These are phyloP conservation scores for Umbelopsis ramanniana DNA, from an alignment of 192 early-diverging fungal species.

Conservation along the genomic window DNA sequence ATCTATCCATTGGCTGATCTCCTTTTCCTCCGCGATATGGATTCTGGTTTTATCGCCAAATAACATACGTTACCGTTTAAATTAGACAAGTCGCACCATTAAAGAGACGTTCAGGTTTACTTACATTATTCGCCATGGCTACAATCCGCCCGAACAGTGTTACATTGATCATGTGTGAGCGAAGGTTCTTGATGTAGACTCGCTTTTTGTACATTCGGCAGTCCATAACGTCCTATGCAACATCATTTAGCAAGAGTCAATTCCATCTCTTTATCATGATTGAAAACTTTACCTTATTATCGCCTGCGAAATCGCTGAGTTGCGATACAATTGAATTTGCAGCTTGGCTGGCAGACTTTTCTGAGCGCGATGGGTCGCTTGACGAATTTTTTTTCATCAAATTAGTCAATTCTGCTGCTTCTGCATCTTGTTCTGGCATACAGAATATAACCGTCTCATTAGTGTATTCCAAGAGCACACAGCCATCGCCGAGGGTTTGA, in stretches of 20 bases:
- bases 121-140: constrained; percentile 32
- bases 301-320: constrained; percentile 8
- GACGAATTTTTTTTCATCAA: not conserved
- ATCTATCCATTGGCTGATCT: constrained; percentile 27
- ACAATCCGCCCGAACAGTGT: constrained; percentile 31
- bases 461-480: constrained; percentile 23
- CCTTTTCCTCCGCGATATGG: constrained; percentile 10
- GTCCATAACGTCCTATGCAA: constrained; percentile 29
- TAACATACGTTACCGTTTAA: not conserved
- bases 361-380: not conserved
- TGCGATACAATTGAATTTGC: not conserved
- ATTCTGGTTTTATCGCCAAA: constrained; percentile 7
- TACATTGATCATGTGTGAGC: constrained; percentile 26
- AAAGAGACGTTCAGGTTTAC: not conserved
- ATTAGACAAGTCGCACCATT: not conserved
- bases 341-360: not conserved
- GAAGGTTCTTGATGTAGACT: constrained; percentile 18
- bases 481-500: not conserved
- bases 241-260: not conserved
- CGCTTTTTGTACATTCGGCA: constrained; percentile 18
- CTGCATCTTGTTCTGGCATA: constrained; percentile 34
- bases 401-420: constrained; percentile 10
- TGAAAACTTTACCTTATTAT: constrained; percentile 24
- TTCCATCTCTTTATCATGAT: not conserved
- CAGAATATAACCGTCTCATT: constrained; percentile 29